A percentile compares a stretch with the other conserved stretches of the same genome.
phyloP scores from a whole-genome alignment of 805 yeast genomes.

The Cyberlindnera samutprakarnensis region DNA sequence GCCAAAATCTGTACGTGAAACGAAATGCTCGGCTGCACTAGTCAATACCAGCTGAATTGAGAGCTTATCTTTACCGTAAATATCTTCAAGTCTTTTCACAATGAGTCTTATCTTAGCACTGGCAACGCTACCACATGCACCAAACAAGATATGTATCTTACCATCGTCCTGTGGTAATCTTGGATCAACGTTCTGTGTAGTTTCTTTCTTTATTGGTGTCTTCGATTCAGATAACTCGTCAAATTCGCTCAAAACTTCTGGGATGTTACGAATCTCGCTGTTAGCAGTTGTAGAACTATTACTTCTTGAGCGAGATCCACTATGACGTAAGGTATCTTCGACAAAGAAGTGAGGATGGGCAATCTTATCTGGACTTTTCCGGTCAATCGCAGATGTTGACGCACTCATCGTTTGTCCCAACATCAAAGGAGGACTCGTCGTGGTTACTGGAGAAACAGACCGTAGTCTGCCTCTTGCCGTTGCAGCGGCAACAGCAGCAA shows the following conservation, averaged over 20 bases:
- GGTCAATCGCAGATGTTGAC: slow-evolving; percentile 13
- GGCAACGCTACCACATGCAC: slow-evolving; percentile 86
- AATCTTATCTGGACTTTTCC: slow-evolving; percentile 21
- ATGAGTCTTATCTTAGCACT: slow-evolving; percentile 73
- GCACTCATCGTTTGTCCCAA: slow-evolving; percentile 11
- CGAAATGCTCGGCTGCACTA: slow-evolving; percentile 77
- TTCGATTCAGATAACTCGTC: slow-evolving; percentile 3
- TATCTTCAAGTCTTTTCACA: slow-evolving; percentile 72
- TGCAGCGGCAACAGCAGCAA: slow-evolving; percentile 33
- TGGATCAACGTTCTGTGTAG: slow-evolving; percentile 48
- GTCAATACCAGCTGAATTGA: slow-evolving; percentile 85
- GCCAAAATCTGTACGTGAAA: slow-evolving; percentile 38
- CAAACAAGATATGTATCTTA: slow-evolving; percentile 76
- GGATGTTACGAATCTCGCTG: slow-evolving; percentile 6
- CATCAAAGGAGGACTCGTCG: slow-evolving; percentile 6
- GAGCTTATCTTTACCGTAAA: slow-evolving; percentile 65
- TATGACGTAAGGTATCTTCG: slow-evolving; percentile 56
- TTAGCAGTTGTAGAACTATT: slow-evolving; percentile 18
- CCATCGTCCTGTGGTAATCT: slow-evolving; percentile 76
- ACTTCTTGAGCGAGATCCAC: slow-evolving; percentile 27
- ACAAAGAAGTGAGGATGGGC: slow-evolving; percentile 78
- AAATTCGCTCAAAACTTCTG: slow-evolving; percentile 6
- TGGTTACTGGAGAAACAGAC: slow-evolving; percentile 10
- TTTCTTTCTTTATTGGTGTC: slow-evolving; percentile 25
- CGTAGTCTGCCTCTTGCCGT: slow-evolving; percentile 24